Percentiles rank a stretch among this genome's conserved stretches.
Conservation (phyloP, 129 eudicot species). For the Artemisia tridentata region DNA sequence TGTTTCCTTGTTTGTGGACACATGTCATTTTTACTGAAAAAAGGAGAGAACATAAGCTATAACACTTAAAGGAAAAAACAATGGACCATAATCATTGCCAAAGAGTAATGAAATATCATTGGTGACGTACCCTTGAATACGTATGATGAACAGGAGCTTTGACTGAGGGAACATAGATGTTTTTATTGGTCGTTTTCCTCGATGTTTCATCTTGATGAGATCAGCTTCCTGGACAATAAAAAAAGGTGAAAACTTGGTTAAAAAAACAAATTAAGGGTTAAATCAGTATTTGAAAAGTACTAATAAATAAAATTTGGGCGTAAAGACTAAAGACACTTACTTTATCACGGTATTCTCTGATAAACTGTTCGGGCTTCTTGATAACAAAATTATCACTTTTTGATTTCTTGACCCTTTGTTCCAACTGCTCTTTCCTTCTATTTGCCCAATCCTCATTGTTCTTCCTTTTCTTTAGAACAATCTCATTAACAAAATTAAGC, state of each 20-base stretch:
- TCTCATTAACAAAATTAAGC: too few relatives aligned
- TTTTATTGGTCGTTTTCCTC: conserved; percentile 43
- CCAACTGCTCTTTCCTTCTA: too few relatives aligned
- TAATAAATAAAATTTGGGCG: neutral
- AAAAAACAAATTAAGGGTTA: neutral
- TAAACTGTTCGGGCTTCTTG: too few relatives aligned
- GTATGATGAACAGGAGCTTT: conserved; percentile 69
- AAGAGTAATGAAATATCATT: neutral
- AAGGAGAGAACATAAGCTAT: neutral
- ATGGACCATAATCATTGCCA: neutral
- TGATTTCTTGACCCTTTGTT: too few relatives aligned
- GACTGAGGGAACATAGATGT: conserved; percentile 39
- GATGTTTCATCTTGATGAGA: conserved; percentile 70
- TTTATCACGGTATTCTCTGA: too few relatives aligned
- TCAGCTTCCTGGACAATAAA: conserved; percentile 56
- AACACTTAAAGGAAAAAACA: neutral
- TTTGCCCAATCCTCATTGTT: too few relatives aligned
- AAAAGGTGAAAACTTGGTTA: neutral
- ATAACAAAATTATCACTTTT: too few relatives aligned
- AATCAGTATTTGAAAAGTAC: neutral
- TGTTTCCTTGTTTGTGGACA: conserved; percentile 65
- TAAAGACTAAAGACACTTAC: too few relatives aligned
- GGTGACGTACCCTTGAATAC: conserved; percentile 70
- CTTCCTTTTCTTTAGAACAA: too few relatives aligned
- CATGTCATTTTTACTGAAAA: conserved; percentile 71